Conservation (phyloP, 352 stramenopile genomes). For the Globisporangium lucens region DNA sequence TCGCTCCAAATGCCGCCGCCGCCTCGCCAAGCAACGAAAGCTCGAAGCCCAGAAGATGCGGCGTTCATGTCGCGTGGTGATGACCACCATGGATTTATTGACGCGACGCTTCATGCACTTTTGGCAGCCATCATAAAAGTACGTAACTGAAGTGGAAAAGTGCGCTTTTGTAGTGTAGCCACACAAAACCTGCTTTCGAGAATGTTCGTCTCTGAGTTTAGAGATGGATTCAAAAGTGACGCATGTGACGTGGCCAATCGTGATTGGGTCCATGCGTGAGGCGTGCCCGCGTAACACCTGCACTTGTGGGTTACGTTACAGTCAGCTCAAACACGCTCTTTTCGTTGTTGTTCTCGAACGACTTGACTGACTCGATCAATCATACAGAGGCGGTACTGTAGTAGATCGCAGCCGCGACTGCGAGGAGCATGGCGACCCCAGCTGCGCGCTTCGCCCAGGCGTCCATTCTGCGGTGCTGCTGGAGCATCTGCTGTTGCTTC, state of each 20-base stretch:
- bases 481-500: constrained; percentile 1
- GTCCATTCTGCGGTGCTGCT: neutral
- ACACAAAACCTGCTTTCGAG: neutral
- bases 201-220: constrained; percentile 2
- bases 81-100: neutral
- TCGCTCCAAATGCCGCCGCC: neutral
- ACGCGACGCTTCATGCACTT: neutral
- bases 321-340: neutral
- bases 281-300: neutral
- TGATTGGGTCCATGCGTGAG: neutral
- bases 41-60: too few species aligned
- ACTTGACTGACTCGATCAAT: neutral
- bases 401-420: neutral
- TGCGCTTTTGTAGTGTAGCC: neutral
- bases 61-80: neutral
- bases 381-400: neutral
- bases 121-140: constrained; percentile 1
- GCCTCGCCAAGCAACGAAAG: neutral
- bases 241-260: neutral
- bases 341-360: neutral
- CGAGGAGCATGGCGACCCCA: neutral
- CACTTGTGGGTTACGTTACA: neutral
- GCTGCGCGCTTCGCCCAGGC: neutral
- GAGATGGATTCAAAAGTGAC: neutral
- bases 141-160: neutral